Conservation (phyloP, 768 basidiomycete species). For the Strobilomyces confusus region DNA sequence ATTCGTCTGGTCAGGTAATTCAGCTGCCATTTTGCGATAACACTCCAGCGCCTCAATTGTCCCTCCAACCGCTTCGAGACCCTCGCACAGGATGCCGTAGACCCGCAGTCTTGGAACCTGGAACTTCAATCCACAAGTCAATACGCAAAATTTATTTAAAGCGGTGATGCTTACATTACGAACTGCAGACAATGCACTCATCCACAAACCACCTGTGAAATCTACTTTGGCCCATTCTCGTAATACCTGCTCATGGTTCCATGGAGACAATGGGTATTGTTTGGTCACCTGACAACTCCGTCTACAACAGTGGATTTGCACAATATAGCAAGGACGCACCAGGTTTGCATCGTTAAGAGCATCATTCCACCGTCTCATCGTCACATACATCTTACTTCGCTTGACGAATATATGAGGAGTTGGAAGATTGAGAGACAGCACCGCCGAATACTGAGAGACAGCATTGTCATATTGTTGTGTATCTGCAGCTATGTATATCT, state of each 20-base stretch:
- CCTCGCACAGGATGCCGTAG: not conserved
- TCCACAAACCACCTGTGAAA: not conserved
- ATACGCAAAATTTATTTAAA: not conserved
- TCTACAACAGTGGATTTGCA: too few species aligned
- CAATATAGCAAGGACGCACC: not conserved
- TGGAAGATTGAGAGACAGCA: not conserved
- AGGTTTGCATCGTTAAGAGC: not conserved
- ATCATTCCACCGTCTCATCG: not conserved
- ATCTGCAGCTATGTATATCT: not conserved
- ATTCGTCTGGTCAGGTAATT: not conserved
- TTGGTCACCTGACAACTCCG: not conserved
- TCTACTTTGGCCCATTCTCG: not conserved
- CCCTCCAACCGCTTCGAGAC: not conserved
- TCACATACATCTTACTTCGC: not conserved
- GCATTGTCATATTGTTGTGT: not conserved
- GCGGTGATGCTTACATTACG: not conserved
- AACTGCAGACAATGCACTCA: not conserved
- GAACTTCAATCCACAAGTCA: not conserved
- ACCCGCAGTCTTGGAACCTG: not conserved
- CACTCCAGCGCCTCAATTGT: not conserved
- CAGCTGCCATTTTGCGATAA: not conserved
- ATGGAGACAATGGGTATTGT: not conserved
- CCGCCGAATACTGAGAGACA: not conserved
- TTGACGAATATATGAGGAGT: not conserved
- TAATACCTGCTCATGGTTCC: not conserved